Base-by-base conservation (phyloP, 192 early-diverging fungal species). In the Piromyces sp. region DNA sequence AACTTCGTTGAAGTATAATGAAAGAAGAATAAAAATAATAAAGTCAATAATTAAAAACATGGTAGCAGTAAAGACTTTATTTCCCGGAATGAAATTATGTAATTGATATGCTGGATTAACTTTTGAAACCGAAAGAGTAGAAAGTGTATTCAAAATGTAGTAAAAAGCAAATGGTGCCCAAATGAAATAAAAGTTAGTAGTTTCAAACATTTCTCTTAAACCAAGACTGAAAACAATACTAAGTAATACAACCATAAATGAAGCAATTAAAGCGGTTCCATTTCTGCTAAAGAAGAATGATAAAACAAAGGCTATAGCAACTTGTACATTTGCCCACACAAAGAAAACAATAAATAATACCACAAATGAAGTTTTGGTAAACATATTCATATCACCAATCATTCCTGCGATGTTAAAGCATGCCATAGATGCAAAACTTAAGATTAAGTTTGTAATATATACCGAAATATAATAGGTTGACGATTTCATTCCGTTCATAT, bases 91-190 rank as follows among this genome's bases (percentile, higher is more conserved):
- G 13, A 40, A 40, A 40, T 40, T 40, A 40, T 13, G 13, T 16
- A 40, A 15, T 40, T 40, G 38, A 13, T 40, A 40, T 16, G 38
- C 38, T 16, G 38, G 38, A 40, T 40, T 40, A 13, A 15, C 13
- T 40, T 40, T 40, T 12, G 15, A 16, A 15, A 40, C 15, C 1
- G 38, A 12, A 12, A 16, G 15, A 40, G 38, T 15, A 13, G 38
- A 40, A 87, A 1, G 81, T 80, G 82, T 94, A 93, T 58, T 93
- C 87, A 93, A 80, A 30, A 87, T 85, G 5, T 89, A 87, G 83
- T 89, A 93, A 83, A 92, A 94, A 30, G 92, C 93, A 83, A 94
- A 93, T 6, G 91, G 91, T 3, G 93, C 92, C 93, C 93, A 94
- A 79, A 91, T 83, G 82, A 90, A 88, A 83, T 90, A 88, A 19